Percentiles rank a stretch among this genome's conserved stretches.
These are phyloP conservation scores for Linderina pennispora DNA, from an alignment of 192 early-diverging fungal genomes.

Conservation along the genomic window DNA sequence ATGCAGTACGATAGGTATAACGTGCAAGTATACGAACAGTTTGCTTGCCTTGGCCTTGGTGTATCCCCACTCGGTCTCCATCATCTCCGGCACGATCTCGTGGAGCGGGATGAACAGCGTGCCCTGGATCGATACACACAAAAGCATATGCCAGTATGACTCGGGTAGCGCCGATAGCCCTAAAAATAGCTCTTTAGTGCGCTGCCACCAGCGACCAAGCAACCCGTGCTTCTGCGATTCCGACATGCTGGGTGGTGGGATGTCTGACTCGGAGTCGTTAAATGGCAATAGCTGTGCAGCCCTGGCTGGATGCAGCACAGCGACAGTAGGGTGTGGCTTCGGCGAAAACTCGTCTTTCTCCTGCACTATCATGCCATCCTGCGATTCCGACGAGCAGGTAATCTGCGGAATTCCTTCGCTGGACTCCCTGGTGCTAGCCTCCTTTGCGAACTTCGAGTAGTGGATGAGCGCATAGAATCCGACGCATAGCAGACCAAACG, in stretches of 20 bases:
- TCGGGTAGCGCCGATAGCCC: slow-evolving; percentile 33
- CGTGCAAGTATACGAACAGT: slow-evolving; percentile 46
- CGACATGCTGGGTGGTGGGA: too few relatives aligned
- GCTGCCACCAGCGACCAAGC: slow-evolving; percentile 1
- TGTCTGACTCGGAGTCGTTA: too few relatives aligned
- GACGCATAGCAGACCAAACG: slow-evolving; percentile 45
- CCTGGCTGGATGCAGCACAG: too few relatives aligned
- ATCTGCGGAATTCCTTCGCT: slow-evolving; percentile 2
- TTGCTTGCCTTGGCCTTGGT: slow-evolving; percentile 35
- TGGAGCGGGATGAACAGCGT: slow-evolving; percentile 45
- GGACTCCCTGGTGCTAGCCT: too few relatives aligned
- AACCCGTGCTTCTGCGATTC: not conserved
- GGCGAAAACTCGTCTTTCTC: too few relatives aligned
- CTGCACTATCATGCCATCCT: slow-evolving; percentile 40
- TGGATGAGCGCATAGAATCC: slow-evolving; percentile 47
- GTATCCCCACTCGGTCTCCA: slow-evolving; percentile 45
- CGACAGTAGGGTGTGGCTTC: too few relatives aligned
- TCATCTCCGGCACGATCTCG: slow-evolving; percentile 44
- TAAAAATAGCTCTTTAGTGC: slow-evolving; percentile 35
- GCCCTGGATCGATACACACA: slow-evolving; percentile 40
- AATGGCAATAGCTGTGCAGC: too few relatives aligned
- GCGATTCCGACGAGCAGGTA: not conserved
- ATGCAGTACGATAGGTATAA: slow-evolving; percentile 52
- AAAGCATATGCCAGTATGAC: slow-evolving; percentile 44
- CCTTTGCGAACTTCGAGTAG: slow-evolving; percentile 35